Percentiles rank a stretch among this genome's conserved stretches.
These are phyloP conservation scores for Alternaria ventricosa DNA, from an alignment of 2,329 filamentous ascomycete species.

Conservation along the genomic window DNA sequence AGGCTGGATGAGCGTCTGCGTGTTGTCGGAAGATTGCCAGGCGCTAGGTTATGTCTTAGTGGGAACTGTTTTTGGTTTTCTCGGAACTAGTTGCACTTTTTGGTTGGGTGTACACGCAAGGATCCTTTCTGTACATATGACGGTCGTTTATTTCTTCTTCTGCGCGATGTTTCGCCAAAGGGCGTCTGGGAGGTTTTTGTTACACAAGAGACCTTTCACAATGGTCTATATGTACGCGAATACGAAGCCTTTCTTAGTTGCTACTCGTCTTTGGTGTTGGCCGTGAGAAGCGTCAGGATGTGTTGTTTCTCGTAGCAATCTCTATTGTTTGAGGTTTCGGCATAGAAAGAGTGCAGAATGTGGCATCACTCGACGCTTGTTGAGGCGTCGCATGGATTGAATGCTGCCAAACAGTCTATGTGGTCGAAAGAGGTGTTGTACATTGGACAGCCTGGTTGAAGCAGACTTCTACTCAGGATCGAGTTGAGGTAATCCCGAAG, in stretches of 20 bases:
- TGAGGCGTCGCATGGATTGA: background rate
- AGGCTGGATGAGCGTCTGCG: background rate
- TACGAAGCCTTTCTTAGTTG: background rate
- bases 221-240: background rate
- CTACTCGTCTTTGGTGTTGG: background rate
- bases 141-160: background rate
- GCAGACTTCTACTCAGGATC: background rate
- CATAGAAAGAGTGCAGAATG: background rate
- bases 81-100: background rate
- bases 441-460: conserved; percentile 5
- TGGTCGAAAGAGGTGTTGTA: background rate
- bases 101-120: background rate
- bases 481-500: background rate
- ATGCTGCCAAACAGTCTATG: background rate
- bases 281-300: background rate
- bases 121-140: background rate
- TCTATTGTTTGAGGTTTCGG: background rate
- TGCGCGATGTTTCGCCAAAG: background rate
- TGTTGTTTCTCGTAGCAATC: background rate
- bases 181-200: background rate
- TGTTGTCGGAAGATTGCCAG: background rate
- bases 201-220: background rate
- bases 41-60: background rate
- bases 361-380: background rate
- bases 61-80: background rate